These are phyloP conservation scores for Tetrapisispora fleetii DNA, from an alignment of 805 yeast genomes.

Conservation along the genomic window DNA sequence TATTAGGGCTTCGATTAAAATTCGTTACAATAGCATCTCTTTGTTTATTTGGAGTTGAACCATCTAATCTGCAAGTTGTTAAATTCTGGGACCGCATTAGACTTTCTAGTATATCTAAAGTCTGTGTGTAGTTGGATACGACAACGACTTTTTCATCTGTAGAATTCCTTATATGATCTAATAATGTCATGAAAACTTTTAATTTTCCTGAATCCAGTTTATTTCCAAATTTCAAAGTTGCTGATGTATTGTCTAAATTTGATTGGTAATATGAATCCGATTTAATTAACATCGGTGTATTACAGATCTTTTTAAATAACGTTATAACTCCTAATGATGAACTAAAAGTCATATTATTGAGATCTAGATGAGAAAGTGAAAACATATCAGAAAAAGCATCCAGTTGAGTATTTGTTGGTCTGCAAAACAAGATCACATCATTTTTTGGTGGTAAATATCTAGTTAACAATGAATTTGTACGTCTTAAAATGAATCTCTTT, in stretches of 20 bases:
- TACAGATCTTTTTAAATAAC: conserved; percentile 69
- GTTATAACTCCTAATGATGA: conserved; percentile 61
- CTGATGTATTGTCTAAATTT: conserved; percentile 3
- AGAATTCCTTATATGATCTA: conserved; percentile 37
- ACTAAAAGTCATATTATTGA: conserved; percentile 21
- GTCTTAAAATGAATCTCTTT: conserved; percentile 55
- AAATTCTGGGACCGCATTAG: conserved; percentile 41
- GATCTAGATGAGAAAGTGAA: conserved; percentile 22
- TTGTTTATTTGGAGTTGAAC: conserved; percentile 59
- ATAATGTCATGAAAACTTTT: conserved; percentile 43
- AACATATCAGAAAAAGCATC: conserved; percentile 44
- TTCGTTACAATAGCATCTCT: conserved; percentile 57
- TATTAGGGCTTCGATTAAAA: conserved; percentile 46
- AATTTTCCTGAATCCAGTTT: conserved; percentile 52
- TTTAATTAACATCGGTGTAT: conserved; percentile 57
- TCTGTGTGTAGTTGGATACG: conserved; percentile 81
- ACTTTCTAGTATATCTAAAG: conserved; percentile 65
- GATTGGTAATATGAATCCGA: conserved; percentile 33
- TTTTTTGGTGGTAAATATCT: conserved; percentile 63
- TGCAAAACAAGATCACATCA: conserved; percentile 67
- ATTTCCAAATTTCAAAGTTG: conserved; percentile 8
- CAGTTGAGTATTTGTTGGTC: conserved; percentile 58
- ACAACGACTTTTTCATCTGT: conserved; percentile 67
- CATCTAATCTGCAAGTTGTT: conserved; percentile 64
- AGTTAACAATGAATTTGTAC: conserved; percentile 51